Evolutionary conservation across 2,329 filamentous ascomycete species (phyloP).

Genomic region (Endocalyx cinctus): DNA sequence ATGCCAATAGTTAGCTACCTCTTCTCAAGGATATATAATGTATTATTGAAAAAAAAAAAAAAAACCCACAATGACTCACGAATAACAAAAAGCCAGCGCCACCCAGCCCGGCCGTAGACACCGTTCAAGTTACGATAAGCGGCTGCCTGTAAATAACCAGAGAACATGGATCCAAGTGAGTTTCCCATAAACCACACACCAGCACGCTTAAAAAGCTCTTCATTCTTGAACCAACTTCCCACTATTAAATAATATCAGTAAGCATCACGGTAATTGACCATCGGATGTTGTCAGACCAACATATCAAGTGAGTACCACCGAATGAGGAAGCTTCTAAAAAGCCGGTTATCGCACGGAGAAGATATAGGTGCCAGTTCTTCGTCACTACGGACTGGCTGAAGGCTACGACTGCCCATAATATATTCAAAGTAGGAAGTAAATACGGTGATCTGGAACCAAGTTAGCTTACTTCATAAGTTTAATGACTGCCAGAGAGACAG

Average conservation of each 20-base stretch:
- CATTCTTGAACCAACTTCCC: slow-evolving; percentile 18
- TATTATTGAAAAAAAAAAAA: no score
- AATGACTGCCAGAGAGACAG: neutral
- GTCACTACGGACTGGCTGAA: slow-evolving; percentile 25
- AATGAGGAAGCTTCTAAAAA: slow-evolving; percentile 29
- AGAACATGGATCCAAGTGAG: slow-evolving; percentile 25
- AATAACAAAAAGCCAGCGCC: slow-evolving; percentile 3
- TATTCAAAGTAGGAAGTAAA: slow-evolving; percentile 25
- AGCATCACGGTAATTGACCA: neutral
- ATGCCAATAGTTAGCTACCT: neutral
- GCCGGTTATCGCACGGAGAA: slow-evolving; percentile 25
- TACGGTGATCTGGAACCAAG: slow-evolving; percentile 19
- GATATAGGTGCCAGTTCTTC: slow-evolving; percentile 26
- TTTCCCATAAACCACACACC: slow-evolving; percentile 25
- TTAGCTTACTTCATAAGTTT: neutral
- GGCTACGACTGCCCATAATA: slow-evolving; percentile 28
- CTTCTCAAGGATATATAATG: no score
- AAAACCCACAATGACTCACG: no score
- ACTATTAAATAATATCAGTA: neutral
- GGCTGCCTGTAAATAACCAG: slow-evolving; percentile 24
- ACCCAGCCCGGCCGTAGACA: slow-evolving; percentile 6
- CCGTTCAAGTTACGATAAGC: slow-evolving; percentile 18
- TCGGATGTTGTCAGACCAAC: slow-evolving; percentile 26
- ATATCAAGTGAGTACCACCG: slow-evolving; percentile 27
- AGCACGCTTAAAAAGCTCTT: slow-evolving; percentile 26